A percentile compares a stretch with the other conserved stretches of the same genome.
Evolutionary conservation across 1,139 yeast genomes (phyloP).

Genomic region (Dujonia santamariae): DNA sequence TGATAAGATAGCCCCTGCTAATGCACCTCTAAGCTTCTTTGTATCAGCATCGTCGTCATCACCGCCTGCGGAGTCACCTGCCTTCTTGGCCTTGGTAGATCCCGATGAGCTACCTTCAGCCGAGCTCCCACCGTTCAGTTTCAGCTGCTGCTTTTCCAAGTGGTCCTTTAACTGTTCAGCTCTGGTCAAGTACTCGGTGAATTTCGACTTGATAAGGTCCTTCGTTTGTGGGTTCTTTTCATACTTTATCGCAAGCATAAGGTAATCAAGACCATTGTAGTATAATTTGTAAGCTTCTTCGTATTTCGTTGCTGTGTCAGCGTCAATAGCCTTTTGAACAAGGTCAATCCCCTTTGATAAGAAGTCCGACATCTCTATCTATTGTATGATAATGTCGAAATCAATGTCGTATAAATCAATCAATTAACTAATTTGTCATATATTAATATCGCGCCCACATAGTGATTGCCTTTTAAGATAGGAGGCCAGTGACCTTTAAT

Average conservation of each 20-base stretch:
- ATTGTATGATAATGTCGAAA: no score
- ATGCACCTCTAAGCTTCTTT: constrained; percentile 85
- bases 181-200: constrained; percentile 85
- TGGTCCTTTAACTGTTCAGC: constrained; percentile 95
- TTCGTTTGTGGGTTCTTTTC: constrained; percentile 90
- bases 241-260: constrained; percentile 93
- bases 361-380: constrained; percentile 62
- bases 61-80: constrained; percentile 44
- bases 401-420: no score
- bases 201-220: constrained; percentile 82
- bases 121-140: constrained; percentile 39
- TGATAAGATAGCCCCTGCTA: constrained; percentile 86
- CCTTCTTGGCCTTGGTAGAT: constrained; percentile 55
- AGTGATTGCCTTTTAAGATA: no score
- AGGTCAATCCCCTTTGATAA: constrained; percentile 89
- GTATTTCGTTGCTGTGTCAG: constrained; percentile 85
- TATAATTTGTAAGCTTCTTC: constrained; percentile 94
- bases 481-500: no score
- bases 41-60: constrained; percentile 82
- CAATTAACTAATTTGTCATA: no score
- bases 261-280: constrained; percentile 89
- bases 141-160: constrained; percentile 59
- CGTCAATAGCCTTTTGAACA: constrained; percentile 92
- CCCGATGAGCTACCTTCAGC: constrained; percentile 54
- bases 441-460: no score